These are phyloP conservation scores for Thelonectria olida DNA, from an alignment of 2,329 filamentous ascomycete genomes.

Conservation along the genomic window DNA sequence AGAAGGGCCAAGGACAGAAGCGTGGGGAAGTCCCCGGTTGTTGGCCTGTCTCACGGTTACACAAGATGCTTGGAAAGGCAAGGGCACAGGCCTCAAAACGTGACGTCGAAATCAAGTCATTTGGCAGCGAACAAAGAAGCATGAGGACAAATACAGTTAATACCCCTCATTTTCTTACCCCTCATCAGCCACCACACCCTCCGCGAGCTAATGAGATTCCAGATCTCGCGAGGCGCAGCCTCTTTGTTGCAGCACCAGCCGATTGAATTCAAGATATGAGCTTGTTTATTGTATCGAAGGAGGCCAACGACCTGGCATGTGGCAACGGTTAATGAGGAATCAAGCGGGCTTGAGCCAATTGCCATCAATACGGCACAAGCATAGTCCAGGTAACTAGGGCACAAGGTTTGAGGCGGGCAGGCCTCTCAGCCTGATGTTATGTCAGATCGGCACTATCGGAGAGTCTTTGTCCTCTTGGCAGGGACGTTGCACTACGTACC, in stretches of 20 bases:
- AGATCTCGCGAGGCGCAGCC: not conserved
- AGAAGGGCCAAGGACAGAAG: not conserved
- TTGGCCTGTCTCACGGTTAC: not conserved
- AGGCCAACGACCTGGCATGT: not conserved
- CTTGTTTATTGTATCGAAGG: not conserved
- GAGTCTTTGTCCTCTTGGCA: not conserved
- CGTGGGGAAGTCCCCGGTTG: not conserved
- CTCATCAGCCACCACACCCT: not conserved
- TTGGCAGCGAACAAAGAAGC: not conserved
- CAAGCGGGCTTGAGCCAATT: not conserved
- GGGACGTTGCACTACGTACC: not conserved
- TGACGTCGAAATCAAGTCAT: constrained; percentile 41
- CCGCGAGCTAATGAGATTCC: not conserved
- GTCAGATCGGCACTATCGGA: constrained; percentile 16
- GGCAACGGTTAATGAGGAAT: not conserved
- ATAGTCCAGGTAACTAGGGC: not conserved
- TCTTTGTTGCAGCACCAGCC: constrained; percentile 3
- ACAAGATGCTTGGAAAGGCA: not conserved
- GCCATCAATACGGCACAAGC: not conserved
- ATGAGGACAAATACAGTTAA: not conserved
- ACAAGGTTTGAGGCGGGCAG: constrained; percentile 4
- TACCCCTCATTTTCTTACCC: not conserved
- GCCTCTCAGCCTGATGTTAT: constrained; percentile 2
- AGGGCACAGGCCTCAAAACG: not conserved
- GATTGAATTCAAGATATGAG: constrained; percentile 5